A percentile compares a stretch with the other conserved stretches of the same genome.
phyloP scores from a whole-genome alignment of 2,329 filamentous ascomycete genomes.

The Colletotrichum coccodes region DNA sequence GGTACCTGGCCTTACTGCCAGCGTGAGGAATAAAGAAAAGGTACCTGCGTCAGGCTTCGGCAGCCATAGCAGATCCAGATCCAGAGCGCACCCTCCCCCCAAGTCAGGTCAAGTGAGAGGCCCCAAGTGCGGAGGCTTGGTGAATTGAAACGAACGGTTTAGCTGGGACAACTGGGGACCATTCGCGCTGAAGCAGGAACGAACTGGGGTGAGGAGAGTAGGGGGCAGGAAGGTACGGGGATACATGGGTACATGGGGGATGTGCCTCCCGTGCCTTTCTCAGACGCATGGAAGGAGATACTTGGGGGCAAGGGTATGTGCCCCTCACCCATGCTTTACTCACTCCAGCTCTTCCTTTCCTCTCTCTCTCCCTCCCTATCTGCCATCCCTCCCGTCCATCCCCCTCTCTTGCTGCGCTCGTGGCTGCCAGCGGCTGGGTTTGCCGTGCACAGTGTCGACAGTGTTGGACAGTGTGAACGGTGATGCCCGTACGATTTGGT shows the following conservation, averaged over 20 bases:
- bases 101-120: constrained; percentile 32
- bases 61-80: background rate
- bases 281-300: background rate
- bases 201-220: constrained; percentile 13
- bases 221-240: background rate
- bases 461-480: background rate
- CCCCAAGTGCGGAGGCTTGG: constrained; percentile 28
- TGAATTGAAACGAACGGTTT: constrained; percentile 33
- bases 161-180: constrained; percentile 24
- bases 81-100: constrained; percentile 29
- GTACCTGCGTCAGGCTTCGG: background rate
- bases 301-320: constrained; percentile 9
- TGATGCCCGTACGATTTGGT: background rate
- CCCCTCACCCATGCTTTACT: background rate
- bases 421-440: background rate
- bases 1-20: background rate
- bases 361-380: constrained; percentile 6
- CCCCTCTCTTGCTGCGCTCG: background rate
- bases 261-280: background rate
- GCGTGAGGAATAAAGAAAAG: background rate
- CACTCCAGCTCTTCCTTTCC: constrained; percentile 1
- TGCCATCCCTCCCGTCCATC: background rate
- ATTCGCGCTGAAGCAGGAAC: constrained; percentile 31
- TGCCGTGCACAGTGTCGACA: background rate
- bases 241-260: constrained; percentile 3